Evolutionary conservation across 2,329 filamentous ascomycete species (phyloP), one percentile per base, ranked within the genome.

Genomic region (Hypoxylon sp.): DNA sequence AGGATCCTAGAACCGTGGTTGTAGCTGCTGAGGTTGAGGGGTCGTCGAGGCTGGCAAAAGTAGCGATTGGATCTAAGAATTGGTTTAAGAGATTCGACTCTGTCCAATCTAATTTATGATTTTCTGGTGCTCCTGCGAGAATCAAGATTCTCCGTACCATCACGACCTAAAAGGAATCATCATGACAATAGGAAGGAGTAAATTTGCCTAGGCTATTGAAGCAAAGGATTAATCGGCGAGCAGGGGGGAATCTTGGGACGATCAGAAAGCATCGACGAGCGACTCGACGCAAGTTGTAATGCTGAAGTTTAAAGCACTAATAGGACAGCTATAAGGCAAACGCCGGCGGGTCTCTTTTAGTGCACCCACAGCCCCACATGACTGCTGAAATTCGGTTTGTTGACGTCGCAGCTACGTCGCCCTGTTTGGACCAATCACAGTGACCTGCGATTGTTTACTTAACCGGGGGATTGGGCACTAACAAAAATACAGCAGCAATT

Each of bases 71-170:
- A 1, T 78, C 78, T 10, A 79, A 73, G 71, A 87, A 87, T 11
- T 77, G 75, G 6, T 83, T 74, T 17, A 89, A 79, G 42, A 93
- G 82, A n/a, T 77, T 67, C 3, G 74, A 47, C 35, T 66, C 67
- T 6, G 62, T 54, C 75, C 75, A 77, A 10, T 75, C 64, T 22
- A 77, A 72, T 14, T 61, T 60, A 65, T 67, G 66, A 37, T n/a
- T 55, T 61, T 77, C 70, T 5, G 76, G 76, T 46, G 76, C 76
- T 35, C 76, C 76, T 29, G 71, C 71, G 48, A 77, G 71, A 33
- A 77, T 75, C 26, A 77, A 57, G 35, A 76, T 60, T 66, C 73
- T 76, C 59, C 68, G 69, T 67, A 72, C 72, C 76, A 77, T 77
- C 54, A 58, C 69, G 65, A 53, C 37, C 42, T 46, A 51, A 48